Evolutionary conservation across 768 basidiomycete species (phyloP), one percentile per base, ranked within the genome.

Genomic region (Lactarius deliciosus): DNA sequence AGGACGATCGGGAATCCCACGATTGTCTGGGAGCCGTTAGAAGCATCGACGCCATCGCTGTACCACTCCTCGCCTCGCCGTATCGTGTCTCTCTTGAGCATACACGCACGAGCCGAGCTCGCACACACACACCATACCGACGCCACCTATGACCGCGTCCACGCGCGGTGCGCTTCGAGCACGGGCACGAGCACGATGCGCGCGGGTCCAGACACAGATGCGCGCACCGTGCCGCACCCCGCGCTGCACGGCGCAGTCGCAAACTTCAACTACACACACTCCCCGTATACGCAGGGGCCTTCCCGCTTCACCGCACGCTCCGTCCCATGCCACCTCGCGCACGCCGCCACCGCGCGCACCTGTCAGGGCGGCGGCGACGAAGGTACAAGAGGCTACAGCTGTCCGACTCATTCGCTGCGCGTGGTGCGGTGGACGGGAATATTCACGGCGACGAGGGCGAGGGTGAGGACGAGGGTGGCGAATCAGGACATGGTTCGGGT

Each of bases 301-400:
- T 89, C 91, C 66, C 94, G 97, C 76, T 96, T 96, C 75, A 93
- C 95, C 1, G 94, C 97, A 15, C 85, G 95, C 38, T 93, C 92
- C 65, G 91, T 89, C 28, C 94, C 93, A 0, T 90, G 22, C 84
- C 86, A 63, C 79, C 80, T 30, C 85, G 80, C 15, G 60, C 66
- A 38, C 8, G 36, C 36, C 1, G 32, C 32, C 9, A 9, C 32
- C 32, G 32, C 32, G 9, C 9, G 32, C 32, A 34, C 32, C 32
- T 34, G 32, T 34, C 32, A 34, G 32, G 32, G 50, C 32, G 0
- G 54, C 32, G 8, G 32, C 64, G 9, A 47, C 45, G 15, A 57
- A 55, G 15, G 15, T 57, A 45, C 60, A 41, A 71, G 43, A 72
- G 70, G 41, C 53, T 50, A 34, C 32, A 0, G 41, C 55, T 54